phyloP scores from a whole-genome alignment of 2,329 filamentous ascomycete genomes.

The Apiospora malaysiana region DNA sequence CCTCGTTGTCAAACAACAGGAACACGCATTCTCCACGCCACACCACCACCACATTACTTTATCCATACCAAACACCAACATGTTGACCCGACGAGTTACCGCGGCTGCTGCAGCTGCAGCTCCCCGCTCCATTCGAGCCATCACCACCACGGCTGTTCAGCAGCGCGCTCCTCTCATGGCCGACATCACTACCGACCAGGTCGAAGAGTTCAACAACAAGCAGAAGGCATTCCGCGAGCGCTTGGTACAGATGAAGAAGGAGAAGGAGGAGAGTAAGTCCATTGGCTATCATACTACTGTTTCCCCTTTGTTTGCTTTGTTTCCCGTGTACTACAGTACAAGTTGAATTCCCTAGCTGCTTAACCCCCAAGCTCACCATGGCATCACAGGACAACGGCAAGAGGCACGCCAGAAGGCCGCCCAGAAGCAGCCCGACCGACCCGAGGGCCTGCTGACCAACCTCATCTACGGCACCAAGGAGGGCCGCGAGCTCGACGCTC shows the following conservation, averaged over 20 bases:
- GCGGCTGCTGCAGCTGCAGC: constrained; percentile 53
- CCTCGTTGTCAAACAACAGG: not conserved
- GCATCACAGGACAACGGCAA: constrained; percentile 13
- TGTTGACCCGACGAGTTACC: constrained; percentile 59
- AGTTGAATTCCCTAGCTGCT: constrained; percentile 39
- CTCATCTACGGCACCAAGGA: constrained; percentile 98
- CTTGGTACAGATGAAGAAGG: constrained; percentile 77
- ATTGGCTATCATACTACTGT: no score
- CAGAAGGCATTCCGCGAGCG: constrained; percentile 88
- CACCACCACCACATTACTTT: not conserved
- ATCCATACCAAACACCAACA: constrained; percentile 35
- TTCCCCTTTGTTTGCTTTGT: constrained; percentile 39
- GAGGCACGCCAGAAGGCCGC: constrained; percentile 62
- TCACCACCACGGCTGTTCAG: constrained; percentile 59
- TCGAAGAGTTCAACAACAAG: constrained; percentile 78
- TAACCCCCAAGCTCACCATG: constrained; percentile 63
- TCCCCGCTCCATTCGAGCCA: constrained; percentile 59
- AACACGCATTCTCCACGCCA: not conserved
- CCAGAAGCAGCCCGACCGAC: constrained; percentile 64
- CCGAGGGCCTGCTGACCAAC: constrained; percentile 76
- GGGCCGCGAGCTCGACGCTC: constrained; percentile 89
- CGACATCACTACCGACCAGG: constrained; percentile 77
- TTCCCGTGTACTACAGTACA: not conserved
- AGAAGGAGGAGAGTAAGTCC: constrained; percentile 83
- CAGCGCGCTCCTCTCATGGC: constrained; percentile 76